Evolutionary conservation across 192 early-diverging fungal species (phyloP).

Genomic region (Endogone sp.): DNA sequence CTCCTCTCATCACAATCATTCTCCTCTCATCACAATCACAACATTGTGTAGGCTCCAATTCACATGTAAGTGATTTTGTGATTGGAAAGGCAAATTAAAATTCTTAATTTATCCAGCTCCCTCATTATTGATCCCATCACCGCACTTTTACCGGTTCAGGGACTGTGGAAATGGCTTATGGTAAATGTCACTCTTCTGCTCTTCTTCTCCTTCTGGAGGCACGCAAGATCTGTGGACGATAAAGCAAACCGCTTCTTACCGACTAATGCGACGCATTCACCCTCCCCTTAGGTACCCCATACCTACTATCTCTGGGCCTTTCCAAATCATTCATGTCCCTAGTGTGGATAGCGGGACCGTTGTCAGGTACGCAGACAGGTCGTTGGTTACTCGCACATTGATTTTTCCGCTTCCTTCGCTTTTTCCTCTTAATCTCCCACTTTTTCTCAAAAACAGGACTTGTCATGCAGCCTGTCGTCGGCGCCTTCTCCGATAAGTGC

Average conservation of each 20-base stretch:
- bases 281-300: constrained; percentile 63
- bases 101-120: too few relatives aligned
- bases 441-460: constrained; percentile 40
- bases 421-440: background rate
- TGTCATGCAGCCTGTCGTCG: constrained; percentile 79
- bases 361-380: constrained; percentile 51
- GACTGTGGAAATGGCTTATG: background rate
- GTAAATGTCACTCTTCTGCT: background rate
- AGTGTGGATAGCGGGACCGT: constrained; percentile 92
- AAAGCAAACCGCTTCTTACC: too few relatives aligned
- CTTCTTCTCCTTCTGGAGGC: too few relatives aligned
- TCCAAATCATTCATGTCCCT: constrained; percentile 78
- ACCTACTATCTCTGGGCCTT: constrained; percentile 78
- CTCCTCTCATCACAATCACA: background rate
- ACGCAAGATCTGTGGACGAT: too few relatives aligned
- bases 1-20: too few relatives aligned
- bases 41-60: background rate
- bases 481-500: constrained; percentile 77
- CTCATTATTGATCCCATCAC: background rate
- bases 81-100: background rate
- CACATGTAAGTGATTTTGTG: background rate
- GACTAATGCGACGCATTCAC: background rate
- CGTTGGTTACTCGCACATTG: background rate
- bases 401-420: background rate
- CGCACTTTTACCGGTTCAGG: background rate